Evolutionary conservation across 805 yeast species (phyloP).

Genomic region (Metschnikowia sp.): DNA sequence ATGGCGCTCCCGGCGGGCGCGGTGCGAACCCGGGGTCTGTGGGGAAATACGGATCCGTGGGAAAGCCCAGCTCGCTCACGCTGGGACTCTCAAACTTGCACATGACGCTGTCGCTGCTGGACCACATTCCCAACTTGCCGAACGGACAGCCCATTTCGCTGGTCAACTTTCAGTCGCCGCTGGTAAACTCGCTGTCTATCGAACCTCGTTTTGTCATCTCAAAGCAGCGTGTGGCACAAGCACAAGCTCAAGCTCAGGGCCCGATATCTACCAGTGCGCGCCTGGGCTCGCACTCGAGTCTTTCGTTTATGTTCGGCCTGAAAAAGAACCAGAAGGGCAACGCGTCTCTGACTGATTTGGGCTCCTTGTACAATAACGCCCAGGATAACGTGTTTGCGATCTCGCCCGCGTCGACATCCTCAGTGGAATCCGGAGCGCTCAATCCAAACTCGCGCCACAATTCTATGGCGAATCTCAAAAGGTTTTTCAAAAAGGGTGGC

Average conservation of each 20-base stretch:
- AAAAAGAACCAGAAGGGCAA: conserved; percentile 35
- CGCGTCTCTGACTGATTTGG: conserved; percentile 38
- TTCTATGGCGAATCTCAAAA: conserved; percentile 73
- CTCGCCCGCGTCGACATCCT: conserved; percentile 34
- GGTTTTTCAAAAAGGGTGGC: conserved; percentile 58
- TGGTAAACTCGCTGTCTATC: conserved; percentile 54
- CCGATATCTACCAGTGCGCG: conserved; percentile 31
- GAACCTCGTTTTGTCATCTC: conserved; percentile 86
- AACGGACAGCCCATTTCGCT: conserved; percentile 60
- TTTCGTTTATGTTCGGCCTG: conserved; percentile 47
- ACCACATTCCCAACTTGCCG: conserved; percentile 47
- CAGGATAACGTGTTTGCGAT: conserved; percentile 18
- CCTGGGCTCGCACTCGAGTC: conserved; percentile 44
- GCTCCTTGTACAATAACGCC: conserved; percentile 37
- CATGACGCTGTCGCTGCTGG: conserved; percentile 15
- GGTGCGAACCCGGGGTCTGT: conserved; percentile 4
- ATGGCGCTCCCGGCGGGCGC: conserved; percentile 67
- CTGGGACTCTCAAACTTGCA: conserved; percentile 14
- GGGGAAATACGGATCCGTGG: conserved; percentile 9
- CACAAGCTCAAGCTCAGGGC: conserved; percentile 34
- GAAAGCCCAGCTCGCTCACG: conserved; percentile 6
- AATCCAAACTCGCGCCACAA: conserved; percentile 52
- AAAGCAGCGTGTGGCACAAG: conserved; percentile 63
- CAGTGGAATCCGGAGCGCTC: conserved; percentile 32
- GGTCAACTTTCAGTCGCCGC: conserved; percentile 69